Evolutionary conservation across 1,284 basidiomycete species (phyloP).

Genomic region (Heterobasidion irregulare): DNA sequence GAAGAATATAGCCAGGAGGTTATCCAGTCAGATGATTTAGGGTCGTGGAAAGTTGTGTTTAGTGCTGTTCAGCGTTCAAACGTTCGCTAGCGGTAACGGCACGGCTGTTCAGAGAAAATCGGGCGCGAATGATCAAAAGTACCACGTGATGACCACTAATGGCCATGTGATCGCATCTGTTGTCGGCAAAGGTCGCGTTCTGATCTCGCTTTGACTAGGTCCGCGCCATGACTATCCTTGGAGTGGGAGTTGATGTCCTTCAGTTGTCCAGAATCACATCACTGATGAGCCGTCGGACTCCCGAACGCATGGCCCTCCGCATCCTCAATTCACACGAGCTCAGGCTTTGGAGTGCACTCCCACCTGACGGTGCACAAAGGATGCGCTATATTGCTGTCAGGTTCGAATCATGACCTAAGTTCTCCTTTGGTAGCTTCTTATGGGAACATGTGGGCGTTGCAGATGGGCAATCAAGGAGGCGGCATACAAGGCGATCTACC

Average conservation of each 20-base stretch:
- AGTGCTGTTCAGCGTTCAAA: neutral
- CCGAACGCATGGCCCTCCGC: conserved; percentile 40
- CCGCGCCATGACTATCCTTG: too few relatives aligned
- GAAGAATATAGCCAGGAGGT: neutral
- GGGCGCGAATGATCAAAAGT: too few relatives aligned
- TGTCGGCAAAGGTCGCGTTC: too few relatives aligned
- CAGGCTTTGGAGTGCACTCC: conserved; percentile 31
- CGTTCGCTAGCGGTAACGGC: conserved; percentile 25
- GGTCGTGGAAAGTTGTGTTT: neutral
- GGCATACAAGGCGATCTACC: conserved; percentile 82
- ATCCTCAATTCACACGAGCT: conserved; percentile 58
- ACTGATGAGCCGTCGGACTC: conserved; percentile 46
- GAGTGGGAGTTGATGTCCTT: conserved; percentile 71
- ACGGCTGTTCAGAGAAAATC: too few relatives aligned
- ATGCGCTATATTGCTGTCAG: conserved; percentile 55
- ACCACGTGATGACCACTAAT: too few relatives aligned
- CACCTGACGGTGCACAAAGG: conserved; percentile 12
- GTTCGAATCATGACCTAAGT: conserved; percentile 28
- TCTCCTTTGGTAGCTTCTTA: neutral
- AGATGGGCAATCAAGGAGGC: conserved; percentile 89
- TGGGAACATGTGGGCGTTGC: neutral
- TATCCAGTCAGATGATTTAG: neutral
- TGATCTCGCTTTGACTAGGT: too few relatives aligned
- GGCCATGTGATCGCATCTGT: too few relatives aligned
- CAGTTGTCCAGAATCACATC: conserved; percentile 57